Base-by-base conservation (phyloP, 202 grass and related monocot genomes). In the Setaria viridis region DNA sequence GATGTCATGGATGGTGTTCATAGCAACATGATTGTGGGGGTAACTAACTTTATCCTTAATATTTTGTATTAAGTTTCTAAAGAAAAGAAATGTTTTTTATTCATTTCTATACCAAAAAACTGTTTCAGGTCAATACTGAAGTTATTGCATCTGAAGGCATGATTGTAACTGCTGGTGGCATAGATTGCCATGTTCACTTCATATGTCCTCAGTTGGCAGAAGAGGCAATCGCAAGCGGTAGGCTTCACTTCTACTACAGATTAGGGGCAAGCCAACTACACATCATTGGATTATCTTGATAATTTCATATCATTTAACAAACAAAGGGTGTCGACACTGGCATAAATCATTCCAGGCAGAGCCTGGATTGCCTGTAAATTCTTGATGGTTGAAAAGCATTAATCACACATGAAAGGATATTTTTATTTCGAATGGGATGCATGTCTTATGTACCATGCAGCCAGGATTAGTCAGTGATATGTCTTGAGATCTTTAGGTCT, bases 131-230 rank as follows among this genome's bases (percentile, higher is more conserved):
- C 56, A 92, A 73, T 85, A 98, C 96, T 70, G 96, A 98, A 92
- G 93, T 92, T 82, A 98, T 98, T 90, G 93, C 93, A 86, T 88
- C 86, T 80, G 86, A 98, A 83, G 96, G 96, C 77, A 95, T 88
- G 93, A 98, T 95, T 92, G 45, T 98, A 64, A 98, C 96, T 86
- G 91, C 96, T 80, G 93, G 96, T n/a, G 96, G 96, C 76, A 98
- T 98, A 76, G 95, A 98, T 76, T 94, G 90, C 77, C 96, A 98
- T 91, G 88, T 98, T 85, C 96, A 98, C 80, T 98, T 98, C 76
- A 98, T 98, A 89, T 98, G 96, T 56, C 96, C 96, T 78, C 93
- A 98, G 64, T 82, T 98, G 70, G 86, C 86, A 86, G 82, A 92
- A 85, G 91, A 92, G 86, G 86, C 96, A 48, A 95, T 95, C 73